Conservation (phyloP, 768 basidiomycete genomes). For the Boletus reticuloceps region DNA sequence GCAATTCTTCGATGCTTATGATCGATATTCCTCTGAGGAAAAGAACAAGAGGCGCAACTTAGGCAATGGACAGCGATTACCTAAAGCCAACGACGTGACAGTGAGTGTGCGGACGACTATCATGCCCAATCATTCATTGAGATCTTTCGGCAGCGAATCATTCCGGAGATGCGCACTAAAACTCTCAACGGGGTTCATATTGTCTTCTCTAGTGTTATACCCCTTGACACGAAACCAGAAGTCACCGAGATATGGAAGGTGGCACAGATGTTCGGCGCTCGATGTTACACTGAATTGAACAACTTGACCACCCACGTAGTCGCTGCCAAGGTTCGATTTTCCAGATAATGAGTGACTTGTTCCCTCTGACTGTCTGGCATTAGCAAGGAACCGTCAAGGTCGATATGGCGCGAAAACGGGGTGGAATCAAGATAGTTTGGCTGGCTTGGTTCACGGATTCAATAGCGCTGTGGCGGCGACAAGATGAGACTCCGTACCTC, state of each 20-base stretch:
- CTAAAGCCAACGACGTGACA: slow-evolving; percentile 67
- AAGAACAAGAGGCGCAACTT: slow-evolving; percentile 29
- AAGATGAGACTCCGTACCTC: slow-evolving; percentile 76
- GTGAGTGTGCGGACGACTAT: slow-evolving; percentile 42
- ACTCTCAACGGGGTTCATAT: slow-evolving; percentile 80
- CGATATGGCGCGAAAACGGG: slow-evolving; percentile 72
- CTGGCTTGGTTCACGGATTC: slow-evolving; percentile 88
- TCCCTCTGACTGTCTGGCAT: background rate
- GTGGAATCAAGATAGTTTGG: slow-evolving; percentile 83
- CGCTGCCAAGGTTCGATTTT: slow-evolving; percentile 67
- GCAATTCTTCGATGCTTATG: slow-evolving; percentile 72
- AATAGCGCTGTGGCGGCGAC: slow-evolving; percentile 80
- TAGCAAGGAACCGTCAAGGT: slow-evolving; percentile 93
- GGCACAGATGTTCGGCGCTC: slow-evolving; percentile 87
- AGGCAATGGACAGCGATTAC: slow-evolving; percentile 24
- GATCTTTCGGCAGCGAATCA: slow-evolving; percentile 60
- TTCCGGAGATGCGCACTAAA: slow-evolving; percentile 72
- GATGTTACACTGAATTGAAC: slow-evolving; percentile 67
- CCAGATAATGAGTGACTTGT: background rate
- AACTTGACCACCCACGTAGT: slow-evolving; percentile 83
- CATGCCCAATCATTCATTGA: background rate
- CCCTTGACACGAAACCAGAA: slow-evolving; percentile 80
- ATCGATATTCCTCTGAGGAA: slow-evolving; percentile 34
- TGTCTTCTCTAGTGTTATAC: slow-evolving; percentile 93
- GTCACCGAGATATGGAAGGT: slow-evolving; percentile 81